Evolutionary conservation across 495 filamentous ascomycete genomes (phyloP).

Genomic region (Annulohypoxylon maeteangense): DNA sequence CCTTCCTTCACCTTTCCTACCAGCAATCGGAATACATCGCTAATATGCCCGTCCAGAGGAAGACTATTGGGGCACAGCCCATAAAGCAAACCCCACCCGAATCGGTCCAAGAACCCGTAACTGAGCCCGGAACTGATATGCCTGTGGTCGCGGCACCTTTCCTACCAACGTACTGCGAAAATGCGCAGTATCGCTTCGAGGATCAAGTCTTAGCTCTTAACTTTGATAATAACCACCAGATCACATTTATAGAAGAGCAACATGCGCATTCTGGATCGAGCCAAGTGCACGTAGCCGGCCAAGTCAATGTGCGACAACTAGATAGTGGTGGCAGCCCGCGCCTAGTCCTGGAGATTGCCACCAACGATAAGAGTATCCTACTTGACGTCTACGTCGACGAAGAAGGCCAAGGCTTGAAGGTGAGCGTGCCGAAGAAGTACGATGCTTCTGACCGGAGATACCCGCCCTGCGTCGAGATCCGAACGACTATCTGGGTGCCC

Average conservation of each 20-base stretch:
- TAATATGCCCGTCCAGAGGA: constrained; percentile 34
- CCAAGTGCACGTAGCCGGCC: constrained; percentile 50
- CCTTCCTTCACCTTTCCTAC: background rate
- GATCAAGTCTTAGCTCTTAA: constrained; percentile 46
- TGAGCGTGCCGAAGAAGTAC: constrained; percentile 49
- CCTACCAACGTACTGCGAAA: constrained; percentile 43
- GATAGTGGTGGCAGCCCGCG: constrained; percentile 41
- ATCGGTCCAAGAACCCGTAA: constrained; percentile 17
- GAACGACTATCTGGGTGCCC: constrained; percentile 57
- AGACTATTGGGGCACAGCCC: constrained; percentile 29
- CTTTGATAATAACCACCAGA: constrained; percentile 44
- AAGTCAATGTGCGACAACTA: constrained; percentile 53
- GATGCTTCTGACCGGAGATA: constrained; percentile 33
- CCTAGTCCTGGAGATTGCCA: constrained; percentile 51
- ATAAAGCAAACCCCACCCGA: constrained; percentile 20
- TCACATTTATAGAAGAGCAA: constrained; percentile 43
- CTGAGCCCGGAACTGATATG: constrained; percentile 14
- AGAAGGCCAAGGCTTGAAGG: constrained; percentile 42
- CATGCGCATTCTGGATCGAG: constrained; percentile 25
- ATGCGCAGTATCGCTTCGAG: constrained; percentile 43
- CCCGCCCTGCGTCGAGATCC: constrained; percentile 53
- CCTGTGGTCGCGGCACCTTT: constrained; percentile 28
- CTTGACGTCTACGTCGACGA: constrained; percentile 47
- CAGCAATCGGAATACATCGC: background rate
- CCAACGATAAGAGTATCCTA: constrained; percentile 51